phyloP scores from a whole-genome alignment of 352 stramenopile genomes.

The Globisporangium acanthophoron region DNA sequence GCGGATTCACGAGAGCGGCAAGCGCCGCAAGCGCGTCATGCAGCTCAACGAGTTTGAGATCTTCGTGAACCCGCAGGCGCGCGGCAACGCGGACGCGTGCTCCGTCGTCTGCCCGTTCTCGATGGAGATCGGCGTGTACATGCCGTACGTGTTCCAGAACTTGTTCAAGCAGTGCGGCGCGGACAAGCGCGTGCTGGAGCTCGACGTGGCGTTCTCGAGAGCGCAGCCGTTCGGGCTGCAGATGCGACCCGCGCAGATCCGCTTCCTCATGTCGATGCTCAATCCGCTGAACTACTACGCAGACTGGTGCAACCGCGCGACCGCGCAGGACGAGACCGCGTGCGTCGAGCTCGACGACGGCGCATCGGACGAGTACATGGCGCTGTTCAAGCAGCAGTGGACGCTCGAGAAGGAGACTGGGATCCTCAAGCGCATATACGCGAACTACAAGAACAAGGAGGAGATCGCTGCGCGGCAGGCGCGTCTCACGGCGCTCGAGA shows the following conservation, averaged over 20 bases:
- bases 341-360: slow-evolving; percentile 46
- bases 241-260: slow-evolving; percentile 60
- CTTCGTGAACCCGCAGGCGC: slow-evolving; percentile 48
- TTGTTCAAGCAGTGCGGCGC: slow-evolving; percentile 43
- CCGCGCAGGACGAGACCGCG: slow-evolving; percentile 51
- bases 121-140: slow-evolving; percentile 51
- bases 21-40: slow-evolving; percentile 39
- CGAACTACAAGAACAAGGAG: slow-evolving; percentile 37
- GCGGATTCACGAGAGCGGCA: slow-evolving; percentile 20
- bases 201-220: slow-evolving; percentile 43
- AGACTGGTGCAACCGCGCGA: slow-evolving; percentile 58
- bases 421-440: slow-evolving; percentile 32
- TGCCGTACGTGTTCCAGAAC: slow-evolving; percentile 63
- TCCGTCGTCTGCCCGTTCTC: slow-evolving; percentile 46
- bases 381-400: slow-evolving; percentile 52
- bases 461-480: slow-evolving; percentile 27
- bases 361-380: slow-evolving; percentile 54
- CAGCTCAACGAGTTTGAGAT: slow-evolving; percentile 61
- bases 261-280: slow-evolving; percentile 49
- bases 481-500: slow-evolving; percentile 49
- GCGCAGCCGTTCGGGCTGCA: slow-evolving; percentile 33
- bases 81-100: slow-evolving; percentile 26
- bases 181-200: slow-evolving; percentile 34
- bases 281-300: slow-evolving; percentile 56
- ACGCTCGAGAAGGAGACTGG: slow-evolving; percentile 44